Base-by-base conservation (phyloP, 164 flowering plant species). In the Stephania yunnanensis region DNA sequence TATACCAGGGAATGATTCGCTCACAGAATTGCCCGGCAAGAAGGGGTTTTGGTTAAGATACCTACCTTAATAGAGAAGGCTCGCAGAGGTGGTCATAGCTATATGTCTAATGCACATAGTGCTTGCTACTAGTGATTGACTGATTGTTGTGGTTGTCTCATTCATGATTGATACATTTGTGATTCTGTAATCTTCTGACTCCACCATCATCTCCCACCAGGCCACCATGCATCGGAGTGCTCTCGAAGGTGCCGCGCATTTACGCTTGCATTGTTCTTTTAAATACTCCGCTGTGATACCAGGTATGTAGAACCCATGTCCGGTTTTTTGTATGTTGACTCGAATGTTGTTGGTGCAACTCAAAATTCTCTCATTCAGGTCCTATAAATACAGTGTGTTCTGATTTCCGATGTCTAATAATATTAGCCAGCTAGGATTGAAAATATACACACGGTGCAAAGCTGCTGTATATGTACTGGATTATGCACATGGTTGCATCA, bases 21-120 rank as follows among this genome's bases (percentile, higher is more conserved):
- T 89, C 15, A 63, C n/a, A 42, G 55, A 11, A 13, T 2, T 82
- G 15, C 29, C 68, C 2, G 76, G 77, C 76, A 91, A 78, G 75
- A 91, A 87, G 75, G 87, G 90, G 10, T 90, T 90, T 80, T 92
- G 94, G 94, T 76, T 87, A 31, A 89, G 86, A 82, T 83, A 85
- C 76, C 77, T 83, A 85, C 76, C 77, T 83, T 15, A 85, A 82
- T 36, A 78, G 85, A 83, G 53, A 85, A 80, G 85, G n/a, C 74
- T 52, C 55, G 11, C 42, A 36, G 55, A 50, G 55, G 11, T 50
- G 55, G 15, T 15, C 15, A 15, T 11, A 11, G 55, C 55, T 50
- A 25, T 25, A 25, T 25, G 0, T 50, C 55, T 50, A 11, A 50
- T 50, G 13, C 15, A 10, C 55, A 10, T 50, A 15, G 11, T 50